phyloP scores from a whole-genome alignment of 352 stramenopile genomes.

The Phytophthora palmivora region DNA sequence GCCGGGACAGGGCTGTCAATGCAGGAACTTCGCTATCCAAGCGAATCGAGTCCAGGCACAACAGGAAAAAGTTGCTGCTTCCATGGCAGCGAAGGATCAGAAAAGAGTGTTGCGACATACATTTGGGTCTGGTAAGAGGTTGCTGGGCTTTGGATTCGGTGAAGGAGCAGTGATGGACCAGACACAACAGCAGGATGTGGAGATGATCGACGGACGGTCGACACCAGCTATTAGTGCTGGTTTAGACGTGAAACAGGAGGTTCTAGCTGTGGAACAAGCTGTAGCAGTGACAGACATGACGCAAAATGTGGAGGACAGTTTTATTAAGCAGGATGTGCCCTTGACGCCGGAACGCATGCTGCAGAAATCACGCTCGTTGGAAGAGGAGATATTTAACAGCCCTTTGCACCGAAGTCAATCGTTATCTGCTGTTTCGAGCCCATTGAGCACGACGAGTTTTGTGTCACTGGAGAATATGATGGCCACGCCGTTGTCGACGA shows the following conservation, averaged over 20 bases:
- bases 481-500: constrained; percentile 26
- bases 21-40: constrained; percentile 43
- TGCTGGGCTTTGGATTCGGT: constrained; percentile 59
- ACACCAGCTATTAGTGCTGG: not conserved
- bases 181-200: constrained; percentile 30
- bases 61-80: constrained; percentile 17
- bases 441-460: constrained; percentile 40
- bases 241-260: constrained; percentile 15
- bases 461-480: constrained; percentile 44
- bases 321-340: constrained; percentile 32
- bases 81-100: constrained; percentile 41
- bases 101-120: constrained; percentile 60
- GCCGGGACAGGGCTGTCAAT: constrained; percentile 35
- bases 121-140: constrained; percentile 56
- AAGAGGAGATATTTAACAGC: constrained; percentile 44
- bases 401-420: constrained; percentile 46
- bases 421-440: constrained; percentile 32
- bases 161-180: constrained; percentile 16
- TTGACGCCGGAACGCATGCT: constrained; percentile 21
- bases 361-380: constrained; percentile 15
- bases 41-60: constrained; percentile 40
- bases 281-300: constrained; percentile 1
- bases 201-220: constrained; percentile 25
- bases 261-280: not conserved
- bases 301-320: not conserved